phyloP scores from a whole-genome alignment of 768 basidiomycete genomes.

The Trametes gibbosa region DNA sequence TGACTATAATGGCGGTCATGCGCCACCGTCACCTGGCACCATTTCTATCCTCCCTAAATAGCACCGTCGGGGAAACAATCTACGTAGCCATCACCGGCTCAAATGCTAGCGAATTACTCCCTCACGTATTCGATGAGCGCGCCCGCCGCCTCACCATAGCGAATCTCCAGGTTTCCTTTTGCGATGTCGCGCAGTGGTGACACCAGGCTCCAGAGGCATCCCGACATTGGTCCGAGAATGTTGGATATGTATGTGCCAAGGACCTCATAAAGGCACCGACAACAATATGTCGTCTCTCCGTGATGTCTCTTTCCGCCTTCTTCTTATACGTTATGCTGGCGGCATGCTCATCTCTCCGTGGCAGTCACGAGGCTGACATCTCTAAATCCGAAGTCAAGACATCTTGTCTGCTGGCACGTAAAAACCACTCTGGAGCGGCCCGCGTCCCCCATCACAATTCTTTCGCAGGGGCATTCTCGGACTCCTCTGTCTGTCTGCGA shows the following conservation, averaged over 20 bases:
- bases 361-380: constrained; percentile 6
- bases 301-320: neutral
- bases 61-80: constrained; percentile 7
- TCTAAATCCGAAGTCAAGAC: neutral
- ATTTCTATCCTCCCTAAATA: constrained; percentile 1
- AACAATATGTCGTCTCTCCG: neutral
- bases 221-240: constrained; percentile 13
- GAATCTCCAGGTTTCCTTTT: neutral
- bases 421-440: neutral
- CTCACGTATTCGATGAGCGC: neutral
- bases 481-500: neutral
- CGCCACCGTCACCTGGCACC: constrained; percentile 7
- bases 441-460: constrained; percentile 4
- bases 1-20: neutral
- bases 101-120: neutral
- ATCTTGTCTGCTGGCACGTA: neutral
- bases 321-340: neutral
- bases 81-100: neutral
- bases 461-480: constrained; percentile 15
- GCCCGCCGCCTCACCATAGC: neutral
- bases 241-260: neutral
- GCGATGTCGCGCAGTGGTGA: neutral
- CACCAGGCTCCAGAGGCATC: no score
- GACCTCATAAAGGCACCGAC: neutral
- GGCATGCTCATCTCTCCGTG: neutral